Conservation (phyloP, 140 eudicot species). For the Erigeron philadelphicus region DNA sequence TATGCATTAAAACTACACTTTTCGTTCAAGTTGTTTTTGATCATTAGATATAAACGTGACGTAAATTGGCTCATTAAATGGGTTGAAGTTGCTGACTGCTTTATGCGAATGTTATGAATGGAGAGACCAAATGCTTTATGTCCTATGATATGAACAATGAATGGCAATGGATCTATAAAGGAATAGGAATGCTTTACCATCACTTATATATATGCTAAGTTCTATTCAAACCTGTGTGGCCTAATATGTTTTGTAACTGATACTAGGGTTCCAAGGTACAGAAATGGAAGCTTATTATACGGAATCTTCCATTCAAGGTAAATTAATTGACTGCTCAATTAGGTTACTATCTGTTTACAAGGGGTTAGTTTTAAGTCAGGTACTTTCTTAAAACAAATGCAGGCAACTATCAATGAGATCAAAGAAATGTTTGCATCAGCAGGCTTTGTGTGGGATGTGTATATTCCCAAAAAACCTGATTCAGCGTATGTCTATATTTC, state of each 20-base stretch:
- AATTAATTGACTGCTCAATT: constrained; percentile 6
- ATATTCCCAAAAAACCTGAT: constrained; percentile 74
- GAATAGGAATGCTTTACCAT: not conserved
- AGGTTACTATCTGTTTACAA: constrained; percentile 6
- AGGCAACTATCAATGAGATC: constrained; percentile 59
- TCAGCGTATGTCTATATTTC: constrained; percentile 47
- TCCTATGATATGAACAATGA: no score
- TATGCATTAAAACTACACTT: no score
- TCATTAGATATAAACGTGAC: no score
- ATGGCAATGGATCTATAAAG: no score
- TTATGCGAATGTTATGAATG: no score
- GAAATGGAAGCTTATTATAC: constrained; percentile 87
- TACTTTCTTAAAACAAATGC: constrained; percentile 24
- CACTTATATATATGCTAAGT: not conserved
- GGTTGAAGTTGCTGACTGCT: no score
- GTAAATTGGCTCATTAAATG: no score
- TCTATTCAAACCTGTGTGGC: not conserved
- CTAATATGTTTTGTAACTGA: not conserved
- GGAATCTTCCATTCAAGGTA: constrained; percentile 92
- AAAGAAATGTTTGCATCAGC: constrained; percentile 61
- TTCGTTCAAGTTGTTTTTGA: no score
- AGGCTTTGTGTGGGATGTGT: constrained; percentile 93
- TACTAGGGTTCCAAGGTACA: constrained; percentile 84
- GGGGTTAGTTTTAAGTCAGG: not conserved
- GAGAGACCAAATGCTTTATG: no score